Conservation (phyloP, 2,329 filamentous ascomycete species). For the Davidsoniella neocaledoniae region DNA sequence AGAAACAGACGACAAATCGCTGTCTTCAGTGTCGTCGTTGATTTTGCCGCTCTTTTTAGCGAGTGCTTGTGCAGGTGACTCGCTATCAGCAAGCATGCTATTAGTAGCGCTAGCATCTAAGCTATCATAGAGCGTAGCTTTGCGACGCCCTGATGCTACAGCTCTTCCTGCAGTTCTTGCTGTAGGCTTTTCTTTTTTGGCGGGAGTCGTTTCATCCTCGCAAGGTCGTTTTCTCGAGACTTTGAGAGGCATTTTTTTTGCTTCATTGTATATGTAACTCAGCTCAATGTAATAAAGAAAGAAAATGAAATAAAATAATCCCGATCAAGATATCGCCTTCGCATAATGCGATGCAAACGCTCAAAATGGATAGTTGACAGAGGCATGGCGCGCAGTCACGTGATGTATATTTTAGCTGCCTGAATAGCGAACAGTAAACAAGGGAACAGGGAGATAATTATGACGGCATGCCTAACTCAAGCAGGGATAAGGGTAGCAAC, state of each 20-base stretch:
- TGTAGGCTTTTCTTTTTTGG: background rate
- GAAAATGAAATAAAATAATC: background rate
- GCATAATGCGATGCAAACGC: background rate
- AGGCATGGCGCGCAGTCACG: conserved; percentile 9
- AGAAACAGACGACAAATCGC: conserved; percentile 31
- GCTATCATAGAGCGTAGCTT: conserved; percentile 43
- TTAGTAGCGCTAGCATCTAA: conserved; percentile 32
- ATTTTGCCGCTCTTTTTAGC: conserved; percentile 7
- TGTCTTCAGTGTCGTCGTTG: conserved; percentile 26
- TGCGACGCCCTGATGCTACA: conserved; percentile 25
- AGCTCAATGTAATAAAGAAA: background rate
- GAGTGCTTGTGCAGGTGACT: conserved; percentile 17
- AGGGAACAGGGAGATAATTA: too few species aligned
- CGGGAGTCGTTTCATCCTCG: conserved; percentile 13
- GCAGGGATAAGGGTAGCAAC: too few species aligned
- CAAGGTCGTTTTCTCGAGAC: conserved; percentile 50
- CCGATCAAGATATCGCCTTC: too few species aligned
- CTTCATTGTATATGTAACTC: background rate
- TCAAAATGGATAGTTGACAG: background rate
- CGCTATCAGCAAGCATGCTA: conserved; percentile 15
- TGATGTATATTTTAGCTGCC: background rate
- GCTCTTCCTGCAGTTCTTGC: background rate
- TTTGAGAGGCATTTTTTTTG: conserved; percentile 43
- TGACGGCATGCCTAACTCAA: too few species aligned
- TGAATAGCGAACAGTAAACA: too few species aligned